Conservation (phyloP, 2,329 filamentous ascomycete species). For the Cordyceps tenuipes region DNA sequence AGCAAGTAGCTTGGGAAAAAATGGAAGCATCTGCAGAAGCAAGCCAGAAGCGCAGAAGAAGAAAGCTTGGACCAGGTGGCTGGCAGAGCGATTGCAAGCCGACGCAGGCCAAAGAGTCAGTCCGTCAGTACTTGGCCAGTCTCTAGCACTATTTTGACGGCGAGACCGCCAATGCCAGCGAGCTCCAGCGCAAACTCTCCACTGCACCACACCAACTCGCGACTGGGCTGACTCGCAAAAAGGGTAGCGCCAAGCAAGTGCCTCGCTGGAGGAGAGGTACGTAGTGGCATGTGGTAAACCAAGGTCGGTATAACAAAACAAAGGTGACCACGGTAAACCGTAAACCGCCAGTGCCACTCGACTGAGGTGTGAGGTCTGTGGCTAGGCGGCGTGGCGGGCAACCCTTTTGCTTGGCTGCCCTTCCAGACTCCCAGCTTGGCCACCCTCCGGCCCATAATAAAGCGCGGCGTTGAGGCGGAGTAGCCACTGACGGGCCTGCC, state of each 20-base stretch:
- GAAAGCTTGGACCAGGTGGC: slow-evolving; percentile 2
- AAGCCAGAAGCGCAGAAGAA: slow-evolving; percentile 5
- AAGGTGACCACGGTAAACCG: too few species aligned
- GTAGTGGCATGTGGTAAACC: background rate
- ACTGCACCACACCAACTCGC: background rate
- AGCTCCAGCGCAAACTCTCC: background rate
- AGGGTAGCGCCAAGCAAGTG: background rate
- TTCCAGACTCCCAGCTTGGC: background rate
- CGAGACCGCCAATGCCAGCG: background rate
- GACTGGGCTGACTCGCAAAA: background rate
- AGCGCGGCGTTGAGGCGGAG: background rate
- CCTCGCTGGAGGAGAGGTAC: background rate
- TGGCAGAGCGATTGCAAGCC: background rate
- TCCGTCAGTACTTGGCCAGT: background rate
- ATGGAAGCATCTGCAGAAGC: slow-evolving; percentile 6
- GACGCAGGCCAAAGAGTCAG: background rate
- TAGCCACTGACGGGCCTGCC: background rate
- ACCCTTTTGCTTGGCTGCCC: background rate
- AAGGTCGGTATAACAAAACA: too few species aligned
- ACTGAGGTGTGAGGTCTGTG: background rate
- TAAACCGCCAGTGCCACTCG: background rate
- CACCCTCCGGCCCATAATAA: background rate
- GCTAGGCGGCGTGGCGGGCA: background rate
- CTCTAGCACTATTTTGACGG: background rate
- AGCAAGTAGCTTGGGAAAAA: background rate